Percentiles rank a stretch among this genome's conserved stretches.
These are phyloP conservation scores for Anthracocystis panici-leucophaei DNA, from an alignment of 1,284 basidiomycete genomes.

Conservation along the genomic window DNA sequence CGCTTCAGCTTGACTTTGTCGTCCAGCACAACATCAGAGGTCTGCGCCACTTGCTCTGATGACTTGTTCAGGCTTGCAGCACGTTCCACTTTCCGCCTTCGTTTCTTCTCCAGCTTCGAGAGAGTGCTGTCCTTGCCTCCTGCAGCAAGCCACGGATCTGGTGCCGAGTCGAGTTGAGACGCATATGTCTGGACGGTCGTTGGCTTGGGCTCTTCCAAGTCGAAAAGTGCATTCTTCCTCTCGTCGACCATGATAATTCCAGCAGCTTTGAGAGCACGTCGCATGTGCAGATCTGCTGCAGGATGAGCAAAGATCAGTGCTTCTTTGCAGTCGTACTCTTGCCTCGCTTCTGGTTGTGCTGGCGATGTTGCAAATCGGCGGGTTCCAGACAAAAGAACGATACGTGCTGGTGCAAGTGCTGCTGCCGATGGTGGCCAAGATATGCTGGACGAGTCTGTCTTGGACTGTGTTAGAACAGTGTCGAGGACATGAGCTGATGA, in stretches of 20 bases:
- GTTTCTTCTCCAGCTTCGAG: constrained; percentile 38
- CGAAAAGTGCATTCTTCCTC: constrained; percentile 20
- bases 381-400: constrained; percentile 17
- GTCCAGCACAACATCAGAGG: constrained; percentile 12
- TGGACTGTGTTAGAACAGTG: constrained; percentile 12
- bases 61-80: constrained; percentile 2
- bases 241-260: constrained; percentile 34
- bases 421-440: neutral
- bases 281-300: constrained; percentile 44
- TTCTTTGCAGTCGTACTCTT: constrained; percentile 25
- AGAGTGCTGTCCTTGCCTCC: constrained; percentile 43
- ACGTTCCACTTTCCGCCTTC: constrained; percentile 15
- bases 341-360: neutral
- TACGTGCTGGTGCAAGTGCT: constrained; percentile 38
- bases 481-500: neutral
- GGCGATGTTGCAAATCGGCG: neutral
- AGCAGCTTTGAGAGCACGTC: constrained; percentile 39
- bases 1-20: constrained; percentile 18
- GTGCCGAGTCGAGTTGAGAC: constrained; percentile 42
- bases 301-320: constrained; percentile 54
- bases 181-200: constrained; percentile 10
- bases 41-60: neutral
- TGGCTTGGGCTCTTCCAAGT: constrained; percentile 1
- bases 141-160: constrained; percentile 51
- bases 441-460: neutral